Conservation (phyloP, 2,329 filamentous ascomycete genomes). For the Berkeleyomyces basicola region DNA sequence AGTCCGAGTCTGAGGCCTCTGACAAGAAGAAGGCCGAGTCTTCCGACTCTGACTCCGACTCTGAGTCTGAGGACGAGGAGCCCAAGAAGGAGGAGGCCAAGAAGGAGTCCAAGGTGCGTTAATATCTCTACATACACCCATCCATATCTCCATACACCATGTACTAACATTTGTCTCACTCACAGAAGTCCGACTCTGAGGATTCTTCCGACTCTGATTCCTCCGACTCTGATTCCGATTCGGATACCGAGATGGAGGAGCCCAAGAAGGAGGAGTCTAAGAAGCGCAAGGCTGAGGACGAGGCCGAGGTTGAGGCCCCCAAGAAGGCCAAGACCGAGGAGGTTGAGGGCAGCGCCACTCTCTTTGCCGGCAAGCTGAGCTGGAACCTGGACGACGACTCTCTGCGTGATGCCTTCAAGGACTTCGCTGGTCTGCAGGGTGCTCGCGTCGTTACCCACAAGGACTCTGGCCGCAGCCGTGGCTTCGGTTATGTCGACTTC, state of each 20-base stretch:
- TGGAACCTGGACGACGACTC: conserved; percentile 80
- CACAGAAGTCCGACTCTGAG: conserved; percentile 18
- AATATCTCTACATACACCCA: background rate
- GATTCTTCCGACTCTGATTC: conserved; percentile 21
- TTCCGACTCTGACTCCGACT: conserved; percentile 20
- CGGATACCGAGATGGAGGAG: conserved; percentile 22
- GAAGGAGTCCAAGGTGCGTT: conserved; percentile 10
- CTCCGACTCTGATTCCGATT: conserved; percentile 20
- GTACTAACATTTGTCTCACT: conserved; percentile 19
- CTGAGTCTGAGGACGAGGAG: conserved; percentile 21
- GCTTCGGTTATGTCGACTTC: conserved; percentile 90
- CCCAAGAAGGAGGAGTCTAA: conserved; percentile 24
- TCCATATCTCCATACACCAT: background rate
- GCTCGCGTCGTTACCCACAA: conserved; percentile 75
- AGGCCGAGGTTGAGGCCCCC: conserved; percentile 29
- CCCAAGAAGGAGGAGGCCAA: conserved; percentile 14
- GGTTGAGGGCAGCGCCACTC: conserved; percentile 29
- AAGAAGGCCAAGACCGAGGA: conserved; percentile 54
- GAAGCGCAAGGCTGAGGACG: conserved; percentile 33
- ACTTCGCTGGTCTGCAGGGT: conserved; percentile 53
- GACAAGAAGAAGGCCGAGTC: conserved; percentile 15
- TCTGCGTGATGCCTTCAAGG: conserved; percentile 66
- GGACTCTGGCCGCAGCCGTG: conserved; percentile 66
- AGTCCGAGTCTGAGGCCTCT: conserved; percentile 24
- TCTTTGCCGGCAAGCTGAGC: conserved; percentile 81